Conservation (phyloP, 2,329 filamentous ascomycete genomes). For the Tympanopsis confertula region DNA sequence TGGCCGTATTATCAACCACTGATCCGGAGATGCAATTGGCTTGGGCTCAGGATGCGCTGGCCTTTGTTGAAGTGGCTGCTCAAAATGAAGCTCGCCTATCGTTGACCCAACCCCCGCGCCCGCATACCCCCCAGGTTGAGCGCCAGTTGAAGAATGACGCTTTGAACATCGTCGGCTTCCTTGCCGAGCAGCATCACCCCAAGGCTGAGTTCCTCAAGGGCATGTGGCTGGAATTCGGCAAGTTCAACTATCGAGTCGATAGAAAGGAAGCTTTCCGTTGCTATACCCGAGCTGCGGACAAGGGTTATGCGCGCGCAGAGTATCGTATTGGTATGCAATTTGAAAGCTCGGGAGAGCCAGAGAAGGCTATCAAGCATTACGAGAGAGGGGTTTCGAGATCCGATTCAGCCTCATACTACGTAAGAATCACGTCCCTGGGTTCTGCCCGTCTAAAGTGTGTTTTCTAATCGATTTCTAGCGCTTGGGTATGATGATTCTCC, state of each 20-base stretch:
- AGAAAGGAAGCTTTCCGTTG: conserved; percentile 87
- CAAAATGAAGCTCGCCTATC: conserved; percentile 62
- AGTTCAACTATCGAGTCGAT: conserved; percentile 80
- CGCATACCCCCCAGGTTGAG: conserved; percentile 74
- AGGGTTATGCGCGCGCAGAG: conserved; percentile 77
- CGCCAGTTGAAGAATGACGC: conserved; percentile 81
- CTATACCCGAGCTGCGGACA: conserved; percentile 75
- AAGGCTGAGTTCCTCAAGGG: conserved; percentile 88
- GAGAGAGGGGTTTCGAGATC: conserved; percentile 65
- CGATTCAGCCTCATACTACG: conserved; percentile 55
- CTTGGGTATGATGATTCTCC: conserved; percentile 91
- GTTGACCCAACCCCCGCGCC: conserved; percentile 31
- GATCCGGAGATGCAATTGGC: conserved; percentile 93
- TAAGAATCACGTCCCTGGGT: not conserved
- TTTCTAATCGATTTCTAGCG: conserved; percentile 56
- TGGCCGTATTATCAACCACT: conserved; percentile 79
- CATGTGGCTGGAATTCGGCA: conserved; percentile 97
- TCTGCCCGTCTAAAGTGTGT: too few species aligned
- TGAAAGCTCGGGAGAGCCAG: conserved; percentile 84
- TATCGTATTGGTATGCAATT: conserved; percentile 98
- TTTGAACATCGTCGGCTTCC: conserved; percentile 79
- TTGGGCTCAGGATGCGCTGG: conserved; percentile 87
- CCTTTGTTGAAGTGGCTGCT: conserved; percentile 74
- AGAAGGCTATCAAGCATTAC: conserved; percentile 86
- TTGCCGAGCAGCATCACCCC: conserved; percentile 84